A percentile compares a stretch with the other conserved stretches of the same genome.
These are phyloP conservation scores for Protomyces macrosporus DNA, from an alignment of 1,139 yeast genomes.

Conservation along the genomic window DNA sequence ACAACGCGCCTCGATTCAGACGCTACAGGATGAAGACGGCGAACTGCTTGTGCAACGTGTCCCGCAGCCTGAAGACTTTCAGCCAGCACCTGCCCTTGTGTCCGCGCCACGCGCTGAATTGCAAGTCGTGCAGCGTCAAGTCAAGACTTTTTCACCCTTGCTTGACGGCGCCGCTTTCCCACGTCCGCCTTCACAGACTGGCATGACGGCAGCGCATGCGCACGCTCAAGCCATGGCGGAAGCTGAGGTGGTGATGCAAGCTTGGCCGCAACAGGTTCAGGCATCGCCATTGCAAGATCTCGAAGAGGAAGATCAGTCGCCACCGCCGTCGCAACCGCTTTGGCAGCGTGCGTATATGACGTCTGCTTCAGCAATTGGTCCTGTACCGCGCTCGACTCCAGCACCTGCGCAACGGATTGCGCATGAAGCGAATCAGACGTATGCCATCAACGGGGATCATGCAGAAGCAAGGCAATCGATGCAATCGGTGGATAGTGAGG, in stretches of 20 bases:
- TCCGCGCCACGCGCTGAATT: not conserved
- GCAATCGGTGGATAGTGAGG: constrained; percentile 14
- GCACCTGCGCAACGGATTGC: not conserved
- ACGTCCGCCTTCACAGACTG: not conserved
- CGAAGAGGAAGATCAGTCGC: too few species aligned
- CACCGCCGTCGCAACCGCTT: not conserved
- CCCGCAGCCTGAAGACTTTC: not conserved
- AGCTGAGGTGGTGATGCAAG: not conserved
- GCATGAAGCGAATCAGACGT: not conserved
- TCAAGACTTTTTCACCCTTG: constrained; percentile 15
- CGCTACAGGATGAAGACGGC: not conserved
- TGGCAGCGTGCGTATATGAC: not conserved
- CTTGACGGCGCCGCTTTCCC: constrained; percentile 14
- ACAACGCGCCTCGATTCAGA: not conserved
- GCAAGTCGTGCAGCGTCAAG: not conserved
- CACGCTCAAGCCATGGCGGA: not conserved
- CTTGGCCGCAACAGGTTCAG: not conserved
- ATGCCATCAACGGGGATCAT: not conserved
- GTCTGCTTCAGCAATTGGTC: not conserved
- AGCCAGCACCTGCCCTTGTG: not conserved
- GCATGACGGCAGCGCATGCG: not conserved
- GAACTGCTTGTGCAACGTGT: not conserved
- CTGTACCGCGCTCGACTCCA: not conserved
- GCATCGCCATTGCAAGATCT: too few species aligned
- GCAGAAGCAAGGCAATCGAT: not conserved